Conservation (phyloP, 2,329 filamentous ascomycete species). For the Leptographium lundbergii region DNA sequence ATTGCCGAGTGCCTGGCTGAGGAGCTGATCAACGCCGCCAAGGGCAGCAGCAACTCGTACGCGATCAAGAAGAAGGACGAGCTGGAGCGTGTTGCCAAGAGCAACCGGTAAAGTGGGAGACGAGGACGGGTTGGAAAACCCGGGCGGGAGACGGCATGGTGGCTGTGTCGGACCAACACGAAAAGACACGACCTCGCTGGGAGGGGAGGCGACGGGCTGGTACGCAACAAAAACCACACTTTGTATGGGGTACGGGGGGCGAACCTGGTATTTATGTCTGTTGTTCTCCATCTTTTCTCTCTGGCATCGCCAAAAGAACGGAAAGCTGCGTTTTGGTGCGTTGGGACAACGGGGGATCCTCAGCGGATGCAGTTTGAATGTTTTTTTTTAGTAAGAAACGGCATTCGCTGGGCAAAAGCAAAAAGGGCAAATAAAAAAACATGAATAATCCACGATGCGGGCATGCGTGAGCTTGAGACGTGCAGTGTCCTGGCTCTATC, state of each 20-base stretch:
- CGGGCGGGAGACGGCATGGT: neutral
- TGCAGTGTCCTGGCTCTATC: too few species aligned
- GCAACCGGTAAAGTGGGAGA: slow-evolving; percentile 77
- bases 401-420: slow-evolving; percentile 3
- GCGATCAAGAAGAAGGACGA: slow-evolving; percentile 99
- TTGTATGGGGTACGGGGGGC: slow-evolving; percentile 18
- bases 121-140: slow-evolving; percentile 11
- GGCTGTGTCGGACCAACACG: neutral
- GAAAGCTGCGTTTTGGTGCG: slow-evolving; percentile 20
- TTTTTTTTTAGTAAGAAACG: neutral
- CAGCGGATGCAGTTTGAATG: neutral
- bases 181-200: neutral
- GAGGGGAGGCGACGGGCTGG: neutral
- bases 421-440: slow-evolving; percentile 9
- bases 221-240: neutral
- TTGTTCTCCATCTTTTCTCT: slow-evolving; percentile 12
- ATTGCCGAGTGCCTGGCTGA: slow-evolving; percentile 99
- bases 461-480: neutral
- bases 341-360: neutral
- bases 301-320: slow-evolving; percentile 7
- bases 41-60: slow-evolving; percentile 99
- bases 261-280: slow-evolving; percentile 9
- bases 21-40: slow-evolving; percentile 99
- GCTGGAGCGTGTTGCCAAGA: slow-evolving; percentile 99
- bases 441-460: neutral